Evolutionary conservation across 2,329 filamentous ascomycete genomes (phyloP).

Genomic region (Colletotrichum caudatum): DNA sequence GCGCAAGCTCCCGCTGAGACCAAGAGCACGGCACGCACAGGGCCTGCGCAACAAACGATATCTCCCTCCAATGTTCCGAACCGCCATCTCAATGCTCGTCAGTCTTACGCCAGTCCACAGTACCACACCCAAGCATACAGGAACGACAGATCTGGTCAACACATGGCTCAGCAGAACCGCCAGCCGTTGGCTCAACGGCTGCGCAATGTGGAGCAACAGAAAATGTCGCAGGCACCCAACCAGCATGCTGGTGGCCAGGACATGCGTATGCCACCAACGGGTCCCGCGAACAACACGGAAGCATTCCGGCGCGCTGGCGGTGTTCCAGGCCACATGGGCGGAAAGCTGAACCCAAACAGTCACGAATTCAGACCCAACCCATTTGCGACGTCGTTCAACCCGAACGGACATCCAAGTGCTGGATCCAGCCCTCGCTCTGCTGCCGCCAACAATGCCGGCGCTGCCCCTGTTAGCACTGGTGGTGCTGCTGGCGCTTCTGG

Average conservation of each 20-base stretch:
- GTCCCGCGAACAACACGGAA: slow-evolving; percentile 72
- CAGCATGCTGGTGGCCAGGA: slow-evolving; percentile 71
- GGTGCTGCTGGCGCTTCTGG: background rate
- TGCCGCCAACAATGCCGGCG: slow-evolving; percentile 63
- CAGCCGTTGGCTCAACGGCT: slow-evolving; percentile 63
- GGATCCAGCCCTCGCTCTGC: slow-evolving; percentile 78
- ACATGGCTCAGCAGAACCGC: slow-evolving; percentile 55
- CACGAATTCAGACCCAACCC: slow-evolving; percentile 89
- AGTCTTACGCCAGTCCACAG: slow-evolving; percentile 60
- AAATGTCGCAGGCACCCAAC: slow-evolving; percentile 58
- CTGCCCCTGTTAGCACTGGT: slow-evolving; percentile 42
- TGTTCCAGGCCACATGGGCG: slow-evolving; percentile 63
- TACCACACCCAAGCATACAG: slow-evolving; percentile 62
- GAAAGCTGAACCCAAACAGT: slow-evolving; percentile 73
- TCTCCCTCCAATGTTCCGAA: slow-evolving; percentile 49
- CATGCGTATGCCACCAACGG: slow-evolving; percentile 78
- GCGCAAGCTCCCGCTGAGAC: slow-evolving; percentile 45
- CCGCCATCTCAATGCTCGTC: slow-evolving; percentile 63
- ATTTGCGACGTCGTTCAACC: slow-evolving; percentile 84
- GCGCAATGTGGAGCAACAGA: slow-evolving; percentile 65
- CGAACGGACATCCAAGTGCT: slow-evolving; percentile 72
- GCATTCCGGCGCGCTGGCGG: slow-evolving; percentile 66
- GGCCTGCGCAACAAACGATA: slow-evolving; percentile 50
- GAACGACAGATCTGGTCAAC: slow-evolving; percentile 60
- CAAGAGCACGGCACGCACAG: slow-evolving; percentile 49